Evolutionary conservation across 768 basidiomycete genomes (phyloP).

Genomic region (Porphyrellus cyaneotinctus): DNA sequence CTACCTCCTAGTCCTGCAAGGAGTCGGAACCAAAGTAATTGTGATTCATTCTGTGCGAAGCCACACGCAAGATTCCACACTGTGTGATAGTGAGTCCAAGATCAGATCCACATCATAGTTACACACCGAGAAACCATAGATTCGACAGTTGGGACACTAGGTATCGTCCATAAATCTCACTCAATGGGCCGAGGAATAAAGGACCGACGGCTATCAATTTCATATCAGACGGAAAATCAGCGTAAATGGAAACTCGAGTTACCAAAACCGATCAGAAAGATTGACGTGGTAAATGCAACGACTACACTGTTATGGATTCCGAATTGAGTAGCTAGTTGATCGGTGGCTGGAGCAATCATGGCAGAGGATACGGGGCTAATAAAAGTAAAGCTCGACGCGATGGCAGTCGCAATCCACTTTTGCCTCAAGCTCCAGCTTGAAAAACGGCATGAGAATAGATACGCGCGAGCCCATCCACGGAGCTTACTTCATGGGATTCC

Average conservation of each 20-base stretch:
- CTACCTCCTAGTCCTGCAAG: constrained; percentile 70
- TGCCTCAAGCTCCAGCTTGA: constrained; percentile 51
- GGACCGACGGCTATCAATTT: constrained; percentile 25
- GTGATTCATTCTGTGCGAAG: constrained; percentile 53
- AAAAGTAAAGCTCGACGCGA: constrained; percentile 66
- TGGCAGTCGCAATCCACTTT: constrained; percentile 64
- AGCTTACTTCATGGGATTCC: constrained; percentile 56
- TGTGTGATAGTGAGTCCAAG: constrained; percentile 13
- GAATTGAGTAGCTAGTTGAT: constrained; percentile 49
- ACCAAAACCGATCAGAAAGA: constrained; percentile 62
- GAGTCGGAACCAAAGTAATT: constrained; percentile 69
- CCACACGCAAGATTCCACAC: constrained; percentile 64
- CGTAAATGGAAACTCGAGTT: constrained; percentile 5
- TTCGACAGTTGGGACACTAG: constrained; percentile 59
- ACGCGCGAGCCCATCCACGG: background rate
- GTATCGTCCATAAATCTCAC: constrained; percentile 68
- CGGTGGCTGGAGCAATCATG: constrained; percentile 65
- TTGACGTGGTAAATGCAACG: constrained; percentile 56
- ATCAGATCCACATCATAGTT: background rate
- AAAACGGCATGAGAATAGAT: background rate
- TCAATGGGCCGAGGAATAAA: constrained; percentile 52
- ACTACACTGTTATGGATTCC: constrained; percentile 47
- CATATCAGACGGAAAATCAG: background rate
- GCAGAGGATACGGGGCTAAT: constrained; percentile 68
- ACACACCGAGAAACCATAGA: constrained; percentile 57